Base-by-base conservation (phyloP, 345 rosid species). In the Tarenaya hassleriana region DNA sequence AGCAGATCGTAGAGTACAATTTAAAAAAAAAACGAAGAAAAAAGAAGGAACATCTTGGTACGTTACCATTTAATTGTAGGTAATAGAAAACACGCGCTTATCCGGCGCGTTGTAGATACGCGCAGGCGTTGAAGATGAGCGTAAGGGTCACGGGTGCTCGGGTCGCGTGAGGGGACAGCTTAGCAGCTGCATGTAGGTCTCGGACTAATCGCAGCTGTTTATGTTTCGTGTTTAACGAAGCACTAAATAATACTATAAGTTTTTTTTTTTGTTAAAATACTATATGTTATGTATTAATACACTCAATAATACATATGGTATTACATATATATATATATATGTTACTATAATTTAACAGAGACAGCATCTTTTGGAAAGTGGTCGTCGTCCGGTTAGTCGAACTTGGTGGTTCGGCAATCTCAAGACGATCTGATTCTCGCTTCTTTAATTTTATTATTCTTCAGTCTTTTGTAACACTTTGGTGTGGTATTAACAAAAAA, bases 321-420 rank as follows among this genome's bases (percentile, higher is more conserved):
- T 27, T 58, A 8, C 44, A 57, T 44, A 34, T 51, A 38, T 51
- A 38, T 27, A 65, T 58, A 45, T 52, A 45, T 58, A 58, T 50
- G 50, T 66, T 39, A 12, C 5, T 12, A 39, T 13, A 11, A 37
- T 37, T 33, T 7, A 7, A 35, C 1, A 39, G 46, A 56, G 60
- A 58, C 84, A 67, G 91, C 91, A 80, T 85, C 87, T 82, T 83
- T 85, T 73, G 84, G 72, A 85, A 88, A 88, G 89, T 78, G 92
- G 76, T 82, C 85, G 87, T 77, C 81, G 81, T 78, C 80, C 78
- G 70, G 59, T 73, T 69, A 74, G 79, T 78, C 79, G 64, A 80
- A 64, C 81, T 66, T 16, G 39, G 29, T 5, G 5, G 64, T 51
- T 58, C 73, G 63, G 66, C 88, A 81, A 84, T 81, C 86, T 84